phyloP scores from a whole-genome alignment of 129 eudicot genomes.

The Flaveria sonorensis region DNA sequence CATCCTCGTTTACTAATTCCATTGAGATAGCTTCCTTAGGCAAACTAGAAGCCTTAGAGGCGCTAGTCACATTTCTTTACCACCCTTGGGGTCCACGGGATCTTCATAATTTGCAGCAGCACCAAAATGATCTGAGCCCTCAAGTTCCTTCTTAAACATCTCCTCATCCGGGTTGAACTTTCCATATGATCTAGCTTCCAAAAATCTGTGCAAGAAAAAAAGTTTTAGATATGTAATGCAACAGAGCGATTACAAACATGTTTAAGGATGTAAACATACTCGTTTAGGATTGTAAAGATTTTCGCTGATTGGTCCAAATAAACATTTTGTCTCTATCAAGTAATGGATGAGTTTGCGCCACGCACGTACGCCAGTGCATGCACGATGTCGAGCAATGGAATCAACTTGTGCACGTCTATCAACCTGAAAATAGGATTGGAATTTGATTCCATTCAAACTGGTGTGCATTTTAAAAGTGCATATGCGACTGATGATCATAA shows the following conservation, averaged over 20 bases:
- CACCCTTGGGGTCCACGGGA: slow-evolving; percentile 41
- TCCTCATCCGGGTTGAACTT: slow-evolving; percentile 92
- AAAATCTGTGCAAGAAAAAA: slow-evolving; percentile 44
- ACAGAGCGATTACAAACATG: slow-evolving; percentile 9
- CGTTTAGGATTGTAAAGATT: slow-evolving; percentile 63
- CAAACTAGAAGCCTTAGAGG: slow-evolving; percentile 71
- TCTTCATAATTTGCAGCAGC: slow-evolving; percentile 90
- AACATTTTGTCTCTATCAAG: slow-evolving; percentile 81
- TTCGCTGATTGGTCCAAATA: slow-evolving; percentile 82
- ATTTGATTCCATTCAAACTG: not conserved
- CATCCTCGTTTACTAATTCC: slow-evolving; percentile 66
- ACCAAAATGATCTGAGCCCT: slow-evolving; percentile 80
- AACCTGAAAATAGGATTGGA: slow-evolving; percentile 52
- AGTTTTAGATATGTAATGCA: slow-evolving; percentile 8
- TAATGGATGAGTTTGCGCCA: slow-evolving; percentile 95
- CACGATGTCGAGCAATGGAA: slow-evolving; percentile 65
- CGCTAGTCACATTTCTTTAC: slow-evolving; percentile 43
- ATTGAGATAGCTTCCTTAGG: slow-evolving; percentile 80
- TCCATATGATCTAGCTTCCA: slow-evolving; percentile 95
- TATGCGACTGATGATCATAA: slow-evolving; percentile 7
- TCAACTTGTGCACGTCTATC: slow-evolving; percentile 85
- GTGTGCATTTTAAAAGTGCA: not conserved
- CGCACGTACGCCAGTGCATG: slow-evolving; percentile 77
- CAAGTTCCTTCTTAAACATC: slow-evolving; percentile 76
- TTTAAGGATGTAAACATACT: slow-evolving; percentile 45